These are phyloP conservation scores for Boletus bicolor DNA, from an alignment of 768 basidiomycete species.

Conservation along the genomic window DNA sequence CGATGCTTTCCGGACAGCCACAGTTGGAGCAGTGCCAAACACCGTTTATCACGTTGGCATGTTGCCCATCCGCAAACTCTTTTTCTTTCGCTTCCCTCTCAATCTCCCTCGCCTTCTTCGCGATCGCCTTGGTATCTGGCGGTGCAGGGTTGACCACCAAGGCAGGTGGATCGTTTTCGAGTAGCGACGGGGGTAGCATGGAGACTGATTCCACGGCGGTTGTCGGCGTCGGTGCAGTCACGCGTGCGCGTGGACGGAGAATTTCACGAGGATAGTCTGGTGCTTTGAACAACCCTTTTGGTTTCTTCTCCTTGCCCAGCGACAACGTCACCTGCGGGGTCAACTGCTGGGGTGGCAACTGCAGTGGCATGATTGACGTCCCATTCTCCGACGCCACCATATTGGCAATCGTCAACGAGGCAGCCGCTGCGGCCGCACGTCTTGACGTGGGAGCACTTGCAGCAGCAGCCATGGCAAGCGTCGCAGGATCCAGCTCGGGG, in stretches of 20 bases:
- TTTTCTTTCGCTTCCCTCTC: conserved; percentile 82
- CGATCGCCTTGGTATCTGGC: conserved; percentile 48
- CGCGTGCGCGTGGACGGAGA: conserved; percentile 57
- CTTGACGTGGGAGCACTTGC: conserved; percentile 67
- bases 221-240: conserved; percentile 58
- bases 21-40: conserved; percentile 96
- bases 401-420: conserved; percentile 80
- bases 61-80: conserved; percentile 80
- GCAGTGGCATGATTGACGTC: conserved; percentile 45
- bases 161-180: conserved; percentile 58
- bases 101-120: conserved; percentile 67
- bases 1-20: conserved; percentile 84
- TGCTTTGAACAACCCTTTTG: conserved; percentile 71
- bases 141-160: conserved; percentile 30
- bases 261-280: conserved; percentile 55
- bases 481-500: conserved; percentile 73
- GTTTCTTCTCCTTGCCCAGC: conserved; percentile 60
- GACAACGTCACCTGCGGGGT: conserved; percentile 34
- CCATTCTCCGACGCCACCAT: conserved; percentile 94
- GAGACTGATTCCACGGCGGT: conserved; percentile 64
- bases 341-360: conserved; percentile 41
- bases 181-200: conserved; percentile 49
- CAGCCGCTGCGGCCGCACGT: conserved; percentile 84
- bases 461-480: conserved; percentile 61
- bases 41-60: conserved; percentile 76